Conservation (phyloP, 2,329 filamentous ascomycete genomes). For the Diaporthe australafricana region DNA sequence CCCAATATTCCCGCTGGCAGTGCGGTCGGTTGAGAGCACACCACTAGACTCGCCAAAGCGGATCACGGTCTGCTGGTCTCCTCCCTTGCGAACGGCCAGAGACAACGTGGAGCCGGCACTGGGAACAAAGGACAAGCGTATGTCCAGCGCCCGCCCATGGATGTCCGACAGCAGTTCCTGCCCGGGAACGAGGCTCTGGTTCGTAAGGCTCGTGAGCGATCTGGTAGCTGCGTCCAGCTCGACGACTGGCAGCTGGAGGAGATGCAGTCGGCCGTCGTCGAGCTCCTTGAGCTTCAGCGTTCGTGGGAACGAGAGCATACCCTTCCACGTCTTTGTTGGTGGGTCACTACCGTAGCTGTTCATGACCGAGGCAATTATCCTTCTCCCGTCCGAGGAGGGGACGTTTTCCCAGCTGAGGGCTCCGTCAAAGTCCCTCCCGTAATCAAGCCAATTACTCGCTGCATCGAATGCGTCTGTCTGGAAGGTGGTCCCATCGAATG, state of each 20-base stretch:
- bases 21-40: background rate
- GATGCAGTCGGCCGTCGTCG: background rate
- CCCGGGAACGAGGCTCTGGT: background rate
- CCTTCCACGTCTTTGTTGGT: background rate
- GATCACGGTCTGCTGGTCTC: background rate
- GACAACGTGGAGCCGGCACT: background rate
- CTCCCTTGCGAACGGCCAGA: background rate
- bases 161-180: background rate
- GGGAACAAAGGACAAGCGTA: background rate
- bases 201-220: background rate
- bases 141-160: background rate
- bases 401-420: background rate
- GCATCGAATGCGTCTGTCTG: background rate
- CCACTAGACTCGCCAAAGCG: background rate
- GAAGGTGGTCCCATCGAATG: background rate
- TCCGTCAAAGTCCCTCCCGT: background rate
- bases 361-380: background rate
- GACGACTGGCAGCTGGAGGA: background rate
- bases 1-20: background rate
- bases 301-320: background rate
- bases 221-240: background rate
- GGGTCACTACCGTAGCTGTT: background rate
- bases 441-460: background rate
- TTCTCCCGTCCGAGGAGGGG: background rate
- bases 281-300: background rate